Evolutionary conservation across 345 rosid genomes (phyloP).

Genomic region (Lepidium aucheri): DNA sequence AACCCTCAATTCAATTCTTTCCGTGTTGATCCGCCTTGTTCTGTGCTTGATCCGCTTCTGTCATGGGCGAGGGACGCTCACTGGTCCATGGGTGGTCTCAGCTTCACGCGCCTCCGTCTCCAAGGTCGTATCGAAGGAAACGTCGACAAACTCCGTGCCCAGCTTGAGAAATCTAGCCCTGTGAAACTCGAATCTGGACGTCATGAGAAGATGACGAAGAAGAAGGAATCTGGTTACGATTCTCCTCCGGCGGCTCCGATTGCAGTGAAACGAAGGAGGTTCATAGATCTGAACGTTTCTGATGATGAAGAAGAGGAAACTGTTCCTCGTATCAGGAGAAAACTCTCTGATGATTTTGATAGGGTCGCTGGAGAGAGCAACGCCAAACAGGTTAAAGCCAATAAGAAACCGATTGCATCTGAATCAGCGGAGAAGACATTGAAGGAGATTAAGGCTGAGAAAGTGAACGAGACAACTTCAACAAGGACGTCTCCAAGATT

Average conservation of each 20-base stretch:
- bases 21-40: slow-evolving; percentile 64
- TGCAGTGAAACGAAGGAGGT: slow-evolving; percentile 45
- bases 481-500: slow-evolving; percentile 60
- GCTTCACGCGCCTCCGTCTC: slow-evolving; percentile 73
- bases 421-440: not conserved
- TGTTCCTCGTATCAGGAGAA: slow-evolving; percentile 34
- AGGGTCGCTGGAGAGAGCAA: slow-evolving; percentile 35
- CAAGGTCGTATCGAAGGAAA: slow-evolving; percentile 90
- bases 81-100: slow-evolving; percentile 99
- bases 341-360: slow-evolving; percentile 66
- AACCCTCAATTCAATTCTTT: slow-evolving; percentile 36
- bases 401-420: not conserved
- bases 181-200: not conserved
- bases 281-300: slow-evolving; percentile 35
- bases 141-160: slow-evolving; percentile 41
- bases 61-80: slow-evolving; percentile 93
- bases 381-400: not conserved
- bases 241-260: slow-evolving; percentile 71
- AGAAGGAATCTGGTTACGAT: slow-evolving; percentile 24
- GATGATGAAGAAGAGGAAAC: slow-evolving; percentile 27
- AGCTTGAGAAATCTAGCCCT: slow-evolving; percentile 30
- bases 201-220: not conserved
- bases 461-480: not conserved
- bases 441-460: slow-evolving; percentile 1
- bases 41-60: slow-evolving; percentile 69